These are phyloP conservation scores for Schizosaccharomyces octosporus DNA, from an alignment of 805 yeast species.

Conservation along the genomic window DNA sequence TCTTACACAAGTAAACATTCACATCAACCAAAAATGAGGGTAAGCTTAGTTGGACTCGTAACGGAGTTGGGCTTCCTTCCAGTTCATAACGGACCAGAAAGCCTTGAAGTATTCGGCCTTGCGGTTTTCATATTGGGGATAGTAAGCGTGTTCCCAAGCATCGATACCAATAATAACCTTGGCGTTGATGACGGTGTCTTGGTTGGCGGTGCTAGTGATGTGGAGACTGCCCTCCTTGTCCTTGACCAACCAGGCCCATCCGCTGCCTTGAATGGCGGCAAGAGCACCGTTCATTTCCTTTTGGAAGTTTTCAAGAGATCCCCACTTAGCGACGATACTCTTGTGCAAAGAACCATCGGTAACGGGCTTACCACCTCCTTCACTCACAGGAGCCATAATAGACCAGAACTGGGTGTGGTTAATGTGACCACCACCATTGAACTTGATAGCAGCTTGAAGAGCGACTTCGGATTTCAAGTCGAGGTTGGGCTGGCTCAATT, in stretches of 20 bases:
- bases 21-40: too few species aligned
- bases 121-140: conserved; percentile 76
- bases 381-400: conserved; percentile 49
- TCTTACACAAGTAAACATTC: too few species aligned
- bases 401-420: conserved; percentile 79
- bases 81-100: conserved; percentile 81
- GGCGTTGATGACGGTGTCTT: conserved; percentile 52
- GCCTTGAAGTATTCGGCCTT: conserved; percentile 82
- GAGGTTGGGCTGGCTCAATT: conserved; percentile 42
- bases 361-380: conserved; percentile 48
- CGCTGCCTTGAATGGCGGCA: conserved; percentile 84
- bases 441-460: conserved; percentile 53
- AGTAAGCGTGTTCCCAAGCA: conserved; percentile 83
- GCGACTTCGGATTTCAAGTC: conserved; percentile 32
- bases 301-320: conserved; percentile 46
- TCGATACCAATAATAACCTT: conserved; percentile 70
- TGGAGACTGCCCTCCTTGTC: conserved; percentile 53
- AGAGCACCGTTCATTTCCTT: conserved; percentile 32
- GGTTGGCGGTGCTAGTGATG: conserved; percentile 61
- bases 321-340: conserved; percentile 40
- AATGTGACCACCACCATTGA: conserved; percentile 79
- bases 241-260: conserved; percentile 83
- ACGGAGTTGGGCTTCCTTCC: conserved; percentile 73
- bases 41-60: conserved; percentile 17
- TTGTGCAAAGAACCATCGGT: conserved; percentile 24